Percentiles rank a stretch among this genome's conserved stretches.
Conservation (phyloP, 208 protist species). For the Leishmania arabica region DNA sequence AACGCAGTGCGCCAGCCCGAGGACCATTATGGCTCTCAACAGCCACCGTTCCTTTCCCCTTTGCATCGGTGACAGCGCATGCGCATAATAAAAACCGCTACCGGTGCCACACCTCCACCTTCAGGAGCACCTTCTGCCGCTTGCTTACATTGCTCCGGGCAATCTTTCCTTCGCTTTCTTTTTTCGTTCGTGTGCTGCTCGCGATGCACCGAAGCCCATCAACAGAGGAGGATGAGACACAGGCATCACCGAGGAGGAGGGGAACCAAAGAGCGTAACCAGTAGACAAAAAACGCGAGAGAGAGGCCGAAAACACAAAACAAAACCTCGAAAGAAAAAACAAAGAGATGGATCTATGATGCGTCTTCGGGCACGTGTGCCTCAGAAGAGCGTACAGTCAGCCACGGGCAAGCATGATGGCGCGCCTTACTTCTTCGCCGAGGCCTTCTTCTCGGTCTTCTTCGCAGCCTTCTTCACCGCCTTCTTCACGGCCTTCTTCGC, state of each 20-base stretch:
- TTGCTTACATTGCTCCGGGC: neutral
- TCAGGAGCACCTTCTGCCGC: neutral
- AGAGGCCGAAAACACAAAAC: conserved; percentile 8
- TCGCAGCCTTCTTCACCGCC: conserved; percentile 9
- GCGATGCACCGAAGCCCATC: neutral
- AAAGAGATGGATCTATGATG: conserved; percentile 28
- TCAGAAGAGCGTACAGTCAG: conserved; percentile 10
- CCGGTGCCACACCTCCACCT: neutral
- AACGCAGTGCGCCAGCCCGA: neutral
- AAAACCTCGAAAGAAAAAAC: neutral
- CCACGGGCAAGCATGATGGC: neutral
- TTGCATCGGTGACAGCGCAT: neutral
- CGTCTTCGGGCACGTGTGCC: neutral
- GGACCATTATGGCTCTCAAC: neutral
- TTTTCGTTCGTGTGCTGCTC: neutral
- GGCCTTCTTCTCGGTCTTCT: conserved; percentile 36
- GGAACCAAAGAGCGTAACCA: neutral
- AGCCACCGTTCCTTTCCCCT: neutral
- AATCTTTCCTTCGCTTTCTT: neutral
- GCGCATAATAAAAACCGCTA: neutral
- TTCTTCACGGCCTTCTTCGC: conserved; percentile 4
- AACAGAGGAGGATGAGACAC: neutral
- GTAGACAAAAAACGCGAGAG: neutral
- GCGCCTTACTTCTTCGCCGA: conserved; percentile 19
- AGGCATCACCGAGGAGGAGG: neutral